Base-by-base conservation (phyloP, 768 basidiomycete genomes). In the Imleria badia region DNA sequence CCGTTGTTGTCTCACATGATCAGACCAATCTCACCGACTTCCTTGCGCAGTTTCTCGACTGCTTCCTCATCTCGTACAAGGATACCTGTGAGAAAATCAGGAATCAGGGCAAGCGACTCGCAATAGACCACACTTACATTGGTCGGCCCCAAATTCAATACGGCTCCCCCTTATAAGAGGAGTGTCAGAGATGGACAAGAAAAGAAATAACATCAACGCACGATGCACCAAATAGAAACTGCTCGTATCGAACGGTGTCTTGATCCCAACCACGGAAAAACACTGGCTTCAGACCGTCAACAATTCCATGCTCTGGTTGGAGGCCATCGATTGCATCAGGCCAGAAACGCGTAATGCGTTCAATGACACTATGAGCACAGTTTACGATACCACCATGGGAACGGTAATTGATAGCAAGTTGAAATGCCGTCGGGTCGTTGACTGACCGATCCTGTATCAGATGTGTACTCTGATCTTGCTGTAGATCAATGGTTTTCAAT, bases 381-480 rank as follows among this genome's bases (percentile, higher is more conserved):
- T 84, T 75, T n/a, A 90, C 82, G 40, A 90, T 89, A 3, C 89
- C 89, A 0, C 78, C 79, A 61, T 89, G 86, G 0, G 86, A 88
- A 6, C 88, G 80, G 60, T 86, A 89, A 61, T 90, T 90, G 45
- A 78, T 71, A 0, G 78, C 68, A 1, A 91, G 74, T 56, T 85
- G 81, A 62, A 89, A 89, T 0, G 75, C 72, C 38, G 53, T 57
- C 5, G 74, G 78, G 1, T 66, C 58, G 11, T 51, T 48, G 30
- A 68, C 55, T 6, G 60, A 38, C 1, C 59, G 58, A 40, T 60
- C 50, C 3, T 50, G 55, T 30, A 60, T 51, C n/a, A 44, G n/a
- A 49, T 50, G 47, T 15, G 15, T 23, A 20, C 44, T 48, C n/a
- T 64, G 60, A 31, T 66, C 58, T 55, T 55, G 60, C 72, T 73